Evolutionary conservation across 495 filamentous ascomycete species (phyloP), one percentile per base, ranked within the genome.

Genomic region (Articulospora tetracladia): DNA sequence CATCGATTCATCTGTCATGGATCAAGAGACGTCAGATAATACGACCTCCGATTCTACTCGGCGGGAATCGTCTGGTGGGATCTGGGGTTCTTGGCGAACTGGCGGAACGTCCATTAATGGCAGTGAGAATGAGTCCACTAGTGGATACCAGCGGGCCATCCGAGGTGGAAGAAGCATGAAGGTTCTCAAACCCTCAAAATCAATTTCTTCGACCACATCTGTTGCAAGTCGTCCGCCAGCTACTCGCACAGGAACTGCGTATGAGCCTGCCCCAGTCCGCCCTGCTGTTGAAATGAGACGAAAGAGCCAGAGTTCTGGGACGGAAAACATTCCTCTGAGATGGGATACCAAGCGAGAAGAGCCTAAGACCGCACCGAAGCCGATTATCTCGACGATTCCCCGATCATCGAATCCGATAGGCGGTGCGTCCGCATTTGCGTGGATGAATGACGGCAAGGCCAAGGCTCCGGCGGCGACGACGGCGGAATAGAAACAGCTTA

Each of bases 361-460:
- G 64, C 73, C 74, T 72, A 69, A 84, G 70, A 69, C 63, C 56
- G 66, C 69, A 55, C 74, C 47, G 2, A 50, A 50, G 17, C 28
- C 69, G 68, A 19, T 53, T n/a, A 59, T 66, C 34, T 66, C 74
- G 47, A 73, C 76, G 48, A 70, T 75, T 64, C 73, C 78, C 10
- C 62, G 69, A 50, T 73, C 74, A 34, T 71, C 85, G 23, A 97
- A 97, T 70, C 93, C 94, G 2, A 79, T 97, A 39, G 94, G 94
- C 12, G 87, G 90, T 34, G 94, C 90, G n/a, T 93, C 91, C 24
- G 94, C 94, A 15, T 98, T 98, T 77, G 83, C 88, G n/a, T 98
- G 93, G 92, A 84, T 97, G 73, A 77, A 68, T 27, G 57, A 70
- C 1, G 57, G 53, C 6, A 65, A 63, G 27, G 28, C 58, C 13